These are phyloP conservation scores for Neurospora sp. DNA, from an alignment of 2,329 filamentous ascomycete genomes.

Conservation along the genomic window DNA sequence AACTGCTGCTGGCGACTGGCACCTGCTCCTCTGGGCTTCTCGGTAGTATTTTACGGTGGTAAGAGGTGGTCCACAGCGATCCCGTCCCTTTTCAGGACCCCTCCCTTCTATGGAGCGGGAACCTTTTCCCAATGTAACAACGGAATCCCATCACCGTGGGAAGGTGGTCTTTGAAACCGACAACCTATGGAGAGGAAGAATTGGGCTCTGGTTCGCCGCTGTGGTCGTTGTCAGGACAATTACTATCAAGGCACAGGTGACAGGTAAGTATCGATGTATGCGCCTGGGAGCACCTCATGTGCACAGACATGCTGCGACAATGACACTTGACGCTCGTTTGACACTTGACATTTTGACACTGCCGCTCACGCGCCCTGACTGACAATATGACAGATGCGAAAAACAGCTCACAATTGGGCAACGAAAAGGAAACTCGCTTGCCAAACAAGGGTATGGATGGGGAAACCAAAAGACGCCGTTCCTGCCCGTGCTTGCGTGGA, in stretches of 20 bases:
- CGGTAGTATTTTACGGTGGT: background rate
- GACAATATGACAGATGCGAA: background rate
- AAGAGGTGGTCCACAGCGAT: background rate
- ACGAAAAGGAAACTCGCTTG: background rate
- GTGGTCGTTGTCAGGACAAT: background rate
- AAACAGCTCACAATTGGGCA: background rate
- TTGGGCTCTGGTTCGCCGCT: background rate
- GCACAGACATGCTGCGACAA: background rate
- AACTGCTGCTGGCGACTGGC: background rate
- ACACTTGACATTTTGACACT: background rate
- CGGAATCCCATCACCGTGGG: background rate
- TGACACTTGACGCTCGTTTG: background rate
- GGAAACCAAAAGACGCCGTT: background rate
- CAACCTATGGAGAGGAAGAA: background rate
- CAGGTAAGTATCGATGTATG: background rate
- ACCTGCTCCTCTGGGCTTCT: background rate
- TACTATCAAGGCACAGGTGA: background rate
- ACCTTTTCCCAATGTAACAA: background rate
- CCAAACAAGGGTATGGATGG: background rate
- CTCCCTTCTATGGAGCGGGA: background rate
- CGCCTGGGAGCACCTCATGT: background rate
- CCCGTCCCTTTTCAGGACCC: background rate
- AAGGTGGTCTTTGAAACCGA: background rate
- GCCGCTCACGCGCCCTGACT: background rate
- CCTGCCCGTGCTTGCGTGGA: no score